Evolutionary conservation across 371 early-diverging fungal genomes (phyloP), one percentile per base, ranked within the genome.

Genomic region (Saksenaea oblongispora): DNA sequence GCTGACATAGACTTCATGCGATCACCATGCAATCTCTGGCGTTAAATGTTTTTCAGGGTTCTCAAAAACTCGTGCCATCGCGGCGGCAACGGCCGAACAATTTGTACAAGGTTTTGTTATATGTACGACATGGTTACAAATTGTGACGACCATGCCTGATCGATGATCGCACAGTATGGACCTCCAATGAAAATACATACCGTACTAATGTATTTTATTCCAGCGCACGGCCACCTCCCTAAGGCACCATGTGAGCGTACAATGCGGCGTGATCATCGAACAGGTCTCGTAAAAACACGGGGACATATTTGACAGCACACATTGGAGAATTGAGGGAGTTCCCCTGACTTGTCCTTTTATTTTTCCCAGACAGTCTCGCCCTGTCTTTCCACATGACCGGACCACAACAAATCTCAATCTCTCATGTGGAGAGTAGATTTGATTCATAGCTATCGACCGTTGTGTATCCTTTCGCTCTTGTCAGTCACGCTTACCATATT

Each of bases 341-440:
- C 51, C 51, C 51, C 51, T 47, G 27, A 47, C 51, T 47, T 47
- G n/a, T 47, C 10, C 10, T 47, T 47, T 22, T 17, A 10, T n/a
- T 22, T 47, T 47, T 47, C 51, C 51, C 51, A 47, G 51, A 47
- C 51, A 47, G 51, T 47, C 51, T 47, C 51, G 51, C 51, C 51
- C 51, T 47, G n/a, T 47, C 17, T 2, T 22, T 47, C 18, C 51
- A 47, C 51, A 47, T 47, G 51, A 47, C 22, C 51, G 0, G 24
- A 17, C 51, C 51, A 22, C 17, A 47, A 5, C 24, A 47, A 47
- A 47, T 47, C 22, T 2, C 51, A 47, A 22, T 22, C 24, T 47
- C 51, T 47, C 51, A 47, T 47, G 51, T 47, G 51, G 51, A 47
- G 24, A 47, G 11, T 10, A 7, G 31, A 22, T 22, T 22, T 47